phyloP scores from a whole-genome alignment of 176 grass and related monocot species.

The Aegilops speltoides region DNA sequence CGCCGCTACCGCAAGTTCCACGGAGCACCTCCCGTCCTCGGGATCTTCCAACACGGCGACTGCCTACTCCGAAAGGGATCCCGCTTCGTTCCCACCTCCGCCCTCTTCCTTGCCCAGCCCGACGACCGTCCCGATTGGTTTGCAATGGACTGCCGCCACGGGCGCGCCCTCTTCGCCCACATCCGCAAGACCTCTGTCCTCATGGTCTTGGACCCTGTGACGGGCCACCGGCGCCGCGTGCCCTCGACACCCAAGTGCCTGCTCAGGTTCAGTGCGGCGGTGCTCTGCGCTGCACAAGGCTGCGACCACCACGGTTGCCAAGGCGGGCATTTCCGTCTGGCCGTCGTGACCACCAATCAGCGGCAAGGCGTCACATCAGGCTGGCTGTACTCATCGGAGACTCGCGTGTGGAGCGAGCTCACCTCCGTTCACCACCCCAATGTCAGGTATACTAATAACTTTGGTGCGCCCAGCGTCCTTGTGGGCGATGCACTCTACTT shows the following conservation, averaged over 20 bases:
- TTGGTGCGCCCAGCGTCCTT: not conserved
- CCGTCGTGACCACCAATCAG: not conserved
- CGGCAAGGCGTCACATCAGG: not conserved
- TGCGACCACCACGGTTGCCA: not conserved
- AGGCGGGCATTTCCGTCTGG: not conserved
- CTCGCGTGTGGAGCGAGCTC: not conserved
- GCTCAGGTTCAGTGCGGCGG: not conserved
- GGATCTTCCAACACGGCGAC: not conserved
- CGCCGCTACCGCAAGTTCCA: slow-evolving; percentile 28
- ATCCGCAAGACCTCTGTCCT: not conserved
- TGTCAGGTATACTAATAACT: not conserved
- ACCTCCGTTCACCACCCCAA: not conserved
- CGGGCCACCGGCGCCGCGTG: not conserved
- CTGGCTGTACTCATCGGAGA: not conserved
- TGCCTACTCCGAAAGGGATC: too few species aligned
- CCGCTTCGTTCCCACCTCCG: not conserved
- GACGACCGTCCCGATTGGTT: not conserved
- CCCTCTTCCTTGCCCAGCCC: not conserved
- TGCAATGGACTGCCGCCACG: not conserved
- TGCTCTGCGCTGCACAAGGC: not conserved
- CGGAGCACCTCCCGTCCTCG: not conserved
- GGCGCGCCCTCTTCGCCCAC: not conserved
- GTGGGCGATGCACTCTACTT: not conserved
- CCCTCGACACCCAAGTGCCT: not conserved
- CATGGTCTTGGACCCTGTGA: not conserved